These are phyloP conservation scores for Fistulinella prunicolor DNA, from an alignment of 768 basidiomycete species.

Conservation along the genomic window DNA sequence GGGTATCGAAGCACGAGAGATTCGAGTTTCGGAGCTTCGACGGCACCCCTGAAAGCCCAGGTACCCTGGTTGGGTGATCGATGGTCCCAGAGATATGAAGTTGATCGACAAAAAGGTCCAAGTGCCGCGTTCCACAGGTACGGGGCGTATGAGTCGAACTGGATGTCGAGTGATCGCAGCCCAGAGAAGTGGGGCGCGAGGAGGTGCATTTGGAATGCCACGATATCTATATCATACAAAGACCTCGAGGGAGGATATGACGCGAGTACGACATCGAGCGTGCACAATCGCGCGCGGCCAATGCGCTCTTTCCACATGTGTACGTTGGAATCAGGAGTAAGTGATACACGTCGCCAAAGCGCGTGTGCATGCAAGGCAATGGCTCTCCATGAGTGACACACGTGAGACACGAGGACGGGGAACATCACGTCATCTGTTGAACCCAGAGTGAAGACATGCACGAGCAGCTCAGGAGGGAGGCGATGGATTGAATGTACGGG, in stretches of 20 bases:
- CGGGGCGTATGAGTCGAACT: constrained; percentile 53
- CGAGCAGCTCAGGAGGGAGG: constrained; percentile 63
- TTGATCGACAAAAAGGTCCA: constrained; percentile 46
- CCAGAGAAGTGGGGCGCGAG: constrained; percentile 46
- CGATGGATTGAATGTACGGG: constrained; percentile 49
- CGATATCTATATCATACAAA: constrained; percentile 36
- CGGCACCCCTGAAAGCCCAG: constrained; percentile 16
- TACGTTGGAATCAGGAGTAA: constrained; percentile 41
- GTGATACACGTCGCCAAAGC: constrained; percentile 61
- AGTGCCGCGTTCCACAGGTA: constrained; percentile 69
- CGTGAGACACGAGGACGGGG: constrained; percentile 63
- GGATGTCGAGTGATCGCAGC: constrained; percentile 62
- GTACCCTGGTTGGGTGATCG: constrained; percentile 11
- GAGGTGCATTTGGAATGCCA: constrained; percentile 62
- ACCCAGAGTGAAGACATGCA: constrained; percentile 61
- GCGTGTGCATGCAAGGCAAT: constrained; percentile 57
- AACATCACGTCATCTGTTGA: constrained; percentile 54
- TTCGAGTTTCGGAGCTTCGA: constrained; percentile 45
- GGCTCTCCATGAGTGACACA: constrained; percentile 63
- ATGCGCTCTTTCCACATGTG: constrained; percentile 65
- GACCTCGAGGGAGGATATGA: constrained; percentile 28
- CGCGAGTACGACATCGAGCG: constrained; percentile 58
- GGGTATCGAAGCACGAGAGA: constrained; percentile 58
- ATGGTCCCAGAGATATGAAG: constrained; percentile 24
- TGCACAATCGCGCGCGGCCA: constrained; percentile 54